These are phyloP conservation scores for Dysphania ambrosioides DNA, from an alignment of 148 eudicot species.

Conservation along the genomic window DNA sequence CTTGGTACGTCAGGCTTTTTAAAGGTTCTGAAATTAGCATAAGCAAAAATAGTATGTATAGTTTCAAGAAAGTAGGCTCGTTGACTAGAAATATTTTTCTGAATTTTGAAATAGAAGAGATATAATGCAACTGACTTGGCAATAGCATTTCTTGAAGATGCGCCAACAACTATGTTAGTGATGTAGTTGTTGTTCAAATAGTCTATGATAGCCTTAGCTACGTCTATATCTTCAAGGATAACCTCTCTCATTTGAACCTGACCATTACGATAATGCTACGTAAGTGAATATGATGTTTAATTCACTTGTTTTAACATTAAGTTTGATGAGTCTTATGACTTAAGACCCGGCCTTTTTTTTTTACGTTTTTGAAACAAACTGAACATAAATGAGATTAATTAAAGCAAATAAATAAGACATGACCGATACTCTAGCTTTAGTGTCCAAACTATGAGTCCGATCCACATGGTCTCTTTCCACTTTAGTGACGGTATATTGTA, in stretches of 20 bases:
- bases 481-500: no score
- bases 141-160: constrained; percentile 45
- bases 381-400: no score
- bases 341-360: not conserved
- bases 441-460: no score
- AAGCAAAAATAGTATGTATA: no score
- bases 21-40: constrained; percentile 43
- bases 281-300: not conserved
- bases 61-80: no score
- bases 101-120: not conserved
- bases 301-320: not conserved
- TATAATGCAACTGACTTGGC: constrained; percentile 32
- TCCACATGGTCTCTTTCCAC: no score
- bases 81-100: not conserved
- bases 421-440: no score
- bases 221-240: constrained; percentile 49
- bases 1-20: constrained; percentile 55
- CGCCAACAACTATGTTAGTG: constrained; percentile 56
- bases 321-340: not conserved
- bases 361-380: not conserved
- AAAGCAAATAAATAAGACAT: no score
- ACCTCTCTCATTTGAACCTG: constrained; percentile 55
- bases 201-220: constrained; percentile 43
- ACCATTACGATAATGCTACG: not conserved
- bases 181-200: constrained; percentile 44